Base-by-base conservation (phyloP, 2,329 filamentous ascomycete species). In the Botrytis cinerea region DNA sequence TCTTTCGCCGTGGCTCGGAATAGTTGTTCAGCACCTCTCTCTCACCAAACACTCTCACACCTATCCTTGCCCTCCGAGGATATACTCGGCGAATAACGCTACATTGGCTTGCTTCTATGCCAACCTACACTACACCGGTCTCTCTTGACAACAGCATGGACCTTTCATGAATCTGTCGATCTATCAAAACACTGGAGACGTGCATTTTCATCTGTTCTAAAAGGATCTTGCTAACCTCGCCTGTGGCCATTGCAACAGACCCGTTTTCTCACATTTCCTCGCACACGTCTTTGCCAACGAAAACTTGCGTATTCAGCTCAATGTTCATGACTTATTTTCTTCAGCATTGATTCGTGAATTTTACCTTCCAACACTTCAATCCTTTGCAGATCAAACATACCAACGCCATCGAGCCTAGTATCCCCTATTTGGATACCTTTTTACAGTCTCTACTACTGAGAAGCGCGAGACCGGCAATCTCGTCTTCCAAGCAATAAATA, bases 141-240 rank as follows among this genome's bases (percentile, higher is more conserved):
- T 75, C 74, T 57, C 63, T 40, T 71, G 73, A 74, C 74, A 48
- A 73, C 73, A 75, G 32, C 70, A 63, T 74, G 70, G 61, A 40
- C 40, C 54, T 73, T 73, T 63, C 73, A 71, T 54, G 73, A 74
- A 73, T 72, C 73, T 32, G 43, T 68, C 73, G 70, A 75, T 43
- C 71, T 73, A 75, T 75, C 72, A 75, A 73, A 67, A 48, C 59
- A 73, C 66, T 78, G 78, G 77, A 77, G 73, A 75, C 20, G 73
- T 77, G 78, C 77, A 78, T 78, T 73, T 73, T 57, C 40, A 73
- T 28, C 38, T 46, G 28, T 72, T 66, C 67, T 40, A 73, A 63
- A 45, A 75, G 75, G 72, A 75, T 32, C 61, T 77, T 74, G 75
- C 79, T 80, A 75, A 80, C 76, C 75, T 63, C 74, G 46, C 66